A percentile compares a stretch with the other conserved stretches of the same genome.
Conservation (phyloP, 495 filamentous ascomycete genomes). For the Sordaria brevicollis region DNA sequence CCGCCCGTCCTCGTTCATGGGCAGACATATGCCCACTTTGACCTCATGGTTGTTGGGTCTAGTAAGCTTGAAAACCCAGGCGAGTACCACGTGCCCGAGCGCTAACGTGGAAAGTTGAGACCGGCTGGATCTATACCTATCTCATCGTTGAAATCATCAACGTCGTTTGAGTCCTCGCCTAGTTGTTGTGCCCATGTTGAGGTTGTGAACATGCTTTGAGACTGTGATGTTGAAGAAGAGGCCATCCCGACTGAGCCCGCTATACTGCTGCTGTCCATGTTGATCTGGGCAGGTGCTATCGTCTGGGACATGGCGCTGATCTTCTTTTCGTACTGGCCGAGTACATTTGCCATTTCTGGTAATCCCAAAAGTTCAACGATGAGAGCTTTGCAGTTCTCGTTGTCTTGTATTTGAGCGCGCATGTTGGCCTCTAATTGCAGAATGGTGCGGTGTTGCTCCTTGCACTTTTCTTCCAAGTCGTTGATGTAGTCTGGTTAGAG, state of each 20-base stretch:
- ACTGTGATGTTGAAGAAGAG: not conserved
- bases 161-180: not conserved
- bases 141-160: conserved; percentile 1
- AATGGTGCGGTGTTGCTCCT: not conserved
- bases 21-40: not conserved
- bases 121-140: conserved; percentile 7
- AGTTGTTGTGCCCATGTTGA: not conserved
- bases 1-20: not conserved
- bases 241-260: not conserved
- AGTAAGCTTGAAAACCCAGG: not conserved
- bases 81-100: not conserved
- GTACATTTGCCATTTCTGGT: not conserved
- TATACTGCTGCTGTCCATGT: not conserved
- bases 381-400: not conserved
- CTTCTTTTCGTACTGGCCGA: not conserved
- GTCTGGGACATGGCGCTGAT: not conserved
- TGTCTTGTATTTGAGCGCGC: not conserved
- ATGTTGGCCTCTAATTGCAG: not conserved
- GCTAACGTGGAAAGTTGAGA: not conserved
- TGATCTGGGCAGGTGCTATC: not conserved
- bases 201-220: not conserved
- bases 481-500: not conserved
- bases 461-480: not conserved
- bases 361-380: not conserved
- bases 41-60: not conserved